These are phyloP conservation scores for Coemansia sp. DNA, from an alignment of 192 early-diverging fungal species.

Conservation along the genomic window DNA sequence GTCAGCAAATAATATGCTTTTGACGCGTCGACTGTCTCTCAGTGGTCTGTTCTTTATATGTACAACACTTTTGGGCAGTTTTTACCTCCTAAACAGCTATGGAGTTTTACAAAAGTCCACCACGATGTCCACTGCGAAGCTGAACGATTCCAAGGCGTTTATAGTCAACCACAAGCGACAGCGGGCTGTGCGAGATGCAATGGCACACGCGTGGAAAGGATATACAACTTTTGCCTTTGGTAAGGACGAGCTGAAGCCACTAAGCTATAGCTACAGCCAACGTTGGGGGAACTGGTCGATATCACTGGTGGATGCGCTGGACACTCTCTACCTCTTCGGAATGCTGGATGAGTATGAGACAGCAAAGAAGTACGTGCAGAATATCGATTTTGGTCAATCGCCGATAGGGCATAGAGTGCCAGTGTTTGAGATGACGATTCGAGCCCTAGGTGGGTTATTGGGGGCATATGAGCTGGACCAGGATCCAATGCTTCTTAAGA, in stretches of 20 bases:
- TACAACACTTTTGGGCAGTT: constrained; percentile 2
- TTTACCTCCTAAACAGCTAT: constrained; percentile 31
- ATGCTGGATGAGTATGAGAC: constrained; percentile 70
- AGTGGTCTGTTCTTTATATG: constrained; percentile 30
- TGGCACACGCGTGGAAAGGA: constrained; percentile 49
- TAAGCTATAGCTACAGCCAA: constrained; percentile 20
- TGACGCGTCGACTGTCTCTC: constrained; percentile 10
- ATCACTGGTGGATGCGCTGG: constrained; percentile 81
- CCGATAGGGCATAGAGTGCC: constrained; percentile 1
- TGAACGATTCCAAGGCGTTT: constrained; percentile 8
- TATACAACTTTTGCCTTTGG: constrained; percentile 45
- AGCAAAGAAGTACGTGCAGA: constrained; percentile 63
- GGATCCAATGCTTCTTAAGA: constrained; percentile 63
- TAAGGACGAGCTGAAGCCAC: constrained; percentile 49
- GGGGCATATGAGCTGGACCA: constrained; percentile 74
- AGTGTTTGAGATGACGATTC: constrained; percentile 84
- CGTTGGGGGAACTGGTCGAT: constrained; percentile 72
- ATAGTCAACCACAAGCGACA: constrained; percentile 28
- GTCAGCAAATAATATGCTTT: not conserved
- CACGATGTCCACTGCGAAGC: not conserved
- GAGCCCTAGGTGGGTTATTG: constrained; percentile 81
- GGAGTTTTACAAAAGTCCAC: constrained; percentile 6
- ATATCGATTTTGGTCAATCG: constrained; percentile 54
- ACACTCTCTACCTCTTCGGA: constrained; percentile 80
- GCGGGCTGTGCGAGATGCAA: constrained; percentile 36